phyloP scores from a whole-genome alignment of 1,284 basidiomycete species.

The Tausonia pullulans region DNA sequence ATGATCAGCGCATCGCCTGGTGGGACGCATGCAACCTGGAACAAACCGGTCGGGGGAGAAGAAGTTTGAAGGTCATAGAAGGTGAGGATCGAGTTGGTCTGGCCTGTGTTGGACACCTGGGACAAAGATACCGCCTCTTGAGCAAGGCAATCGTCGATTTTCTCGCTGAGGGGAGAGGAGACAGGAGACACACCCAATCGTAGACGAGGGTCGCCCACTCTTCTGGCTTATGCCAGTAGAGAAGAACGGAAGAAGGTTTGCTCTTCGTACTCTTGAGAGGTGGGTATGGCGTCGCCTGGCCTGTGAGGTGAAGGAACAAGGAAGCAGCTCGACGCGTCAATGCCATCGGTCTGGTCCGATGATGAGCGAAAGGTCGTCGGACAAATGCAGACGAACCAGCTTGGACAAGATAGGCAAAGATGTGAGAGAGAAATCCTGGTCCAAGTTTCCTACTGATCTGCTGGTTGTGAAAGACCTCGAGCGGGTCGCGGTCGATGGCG shows the following conservation, averaged over 20 bases:
- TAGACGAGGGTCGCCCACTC: constrained; percentile 43
- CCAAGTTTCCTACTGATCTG: constrained; percentile 31
- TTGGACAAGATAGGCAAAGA: not conserved
- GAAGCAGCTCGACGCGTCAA: not conserved
- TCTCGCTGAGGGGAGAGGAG: not conserved
- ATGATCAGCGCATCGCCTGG: not conserved
- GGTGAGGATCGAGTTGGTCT: constrained; percentile 42
- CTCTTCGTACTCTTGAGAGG: constrained; percentile 21
- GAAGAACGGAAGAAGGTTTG: constrained; percentile 29
- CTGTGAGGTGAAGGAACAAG: constrained; percentile 18
- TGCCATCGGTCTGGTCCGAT: not conserved
- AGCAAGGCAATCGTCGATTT: not conserved
- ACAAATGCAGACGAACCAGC: constrained; percentile 3
- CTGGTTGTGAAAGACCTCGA: constrained; percentile 30
- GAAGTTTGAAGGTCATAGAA: constrained; percentile 38
- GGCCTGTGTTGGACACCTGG: constrained; percentile 40
- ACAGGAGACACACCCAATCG: constrained; percentile 36
- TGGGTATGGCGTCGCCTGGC: constrained; percentile 30
- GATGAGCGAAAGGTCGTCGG: not conserved
- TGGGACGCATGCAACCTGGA: not conserved
- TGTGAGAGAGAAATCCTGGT: constrained; percentile 21
- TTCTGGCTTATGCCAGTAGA: constrained; percentile 43
- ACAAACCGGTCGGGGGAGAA: not conserved
- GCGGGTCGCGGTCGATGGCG: not conserved
- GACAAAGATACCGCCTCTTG: not conserved